Base-by-base conservation (phyloP, 2,329 filamentous ascomycete species). In the Zymoseptoria passerinii region DNA sequence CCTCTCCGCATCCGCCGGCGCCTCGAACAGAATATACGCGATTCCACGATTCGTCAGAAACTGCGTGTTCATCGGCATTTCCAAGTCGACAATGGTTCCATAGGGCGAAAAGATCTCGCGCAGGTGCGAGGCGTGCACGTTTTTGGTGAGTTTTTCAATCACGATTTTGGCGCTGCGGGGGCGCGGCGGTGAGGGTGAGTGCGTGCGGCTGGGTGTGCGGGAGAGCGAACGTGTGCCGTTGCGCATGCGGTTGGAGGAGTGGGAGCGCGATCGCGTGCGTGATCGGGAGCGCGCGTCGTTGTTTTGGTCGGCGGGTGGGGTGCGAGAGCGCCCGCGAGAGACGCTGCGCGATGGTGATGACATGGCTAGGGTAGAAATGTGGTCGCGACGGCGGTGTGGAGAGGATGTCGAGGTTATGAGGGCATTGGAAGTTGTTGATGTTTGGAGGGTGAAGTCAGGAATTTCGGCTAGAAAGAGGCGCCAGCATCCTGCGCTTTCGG, bases 101-200 rank as follows among this genome's bases (percentile, higher is more conserved):
- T 94, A 99, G 44, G 83, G 81, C 53, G 89, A 88, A 71, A 99
- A 99, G 60, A 99, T 96, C 72, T 99, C 94, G 65, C 84, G 83
- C 6, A 99, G 78, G 69, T 99, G 94, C 18, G 83, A 83, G 72
- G 92, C 89, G 59, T 89, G 95, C 66, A 99, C 87, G 69, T 96
- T 97, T 74, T 95, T 96, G 3, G 92, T 95, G 69, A 99, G 80
- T 63, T 95, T 92, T 74, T 99, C 94, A 52, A 99, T 88, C 18
- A 99, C 90, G 71, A 99, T 92, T 89, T 96, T 71, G 52, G 69
- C 66, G 58, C 61, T 66, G 48, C 62, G 65, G 2, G 67, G 69
- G 7, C 57, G 54, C 8, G 63, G 50, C 9, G 60, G 58, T 13
- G 62, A 60, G 19, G 59, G 58, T 18, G 61, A 65, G 40, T 60